A percentile compares a stretch with the other conserved stretches of the same genome.
phyloP scores from a whole-genome alignment of 129 eudicot species.

The Daucus carota region DNA sequence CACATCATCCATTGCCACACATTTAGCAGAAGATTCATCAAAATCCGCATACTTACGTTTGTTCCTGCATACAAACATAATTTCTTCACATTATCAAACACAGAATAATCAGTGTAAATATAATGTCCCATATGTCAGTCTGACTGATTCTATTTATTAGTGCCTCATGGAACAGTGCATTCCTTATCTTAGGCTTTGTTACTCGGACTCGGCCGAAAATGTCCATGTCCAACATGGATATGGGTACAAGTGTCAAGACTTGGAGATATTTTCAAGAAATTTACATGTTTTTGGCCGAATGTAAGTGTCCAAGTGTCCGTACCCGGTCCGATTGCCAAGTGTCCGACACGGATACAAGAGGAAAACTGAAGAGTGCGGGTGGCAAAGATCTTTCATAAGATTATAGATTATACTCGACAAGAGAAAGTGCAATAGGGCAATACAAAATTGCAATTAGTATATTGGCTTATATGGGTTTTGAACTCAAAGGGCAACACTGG shows the following conservation, averaged over 20 bases:
- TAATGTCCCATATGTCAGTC: not conserved
- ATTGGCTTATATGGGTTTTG: not conserved
- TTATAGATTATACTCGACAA: not conserved
- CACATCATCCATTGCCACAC: conserved; percentile 56
- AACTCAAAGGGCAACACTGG: not conserved
- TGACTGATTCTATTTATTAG: not conserved
- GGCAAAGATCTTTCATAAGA: too few relatives aligned
- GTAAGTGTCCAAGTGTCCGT: too few relatives aligned
- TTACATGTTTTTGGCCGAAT: too few relatives aligned
- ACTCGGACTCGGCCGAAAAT: too few relatives aligned
- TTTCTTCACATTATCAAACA: not conserved
- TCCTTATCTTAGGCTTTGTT: not conserved
- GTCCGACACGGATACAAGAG: too few relatives aligned
- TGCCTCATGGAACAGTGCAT: not conserved
- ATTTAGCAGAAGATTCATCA: conserved; percentile 52
- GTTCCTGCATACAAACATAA: conserved; percentile 43
- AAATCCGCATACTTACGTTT: conserved; percentile 36
- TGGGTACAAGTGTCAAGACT: too few relatives aligned
- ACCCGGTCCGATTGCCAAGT: too few relatives aligned
- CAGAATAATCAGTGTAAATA: not conserved
- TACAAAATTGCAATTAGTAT: not conserved
- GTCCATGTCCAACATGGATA: too few relatives aligned
- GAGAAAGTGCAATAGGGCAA: not conserved
- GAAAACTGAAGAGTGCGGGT: too few relatives aligned
- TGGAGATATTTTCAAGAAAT: too few relatives aligned